phyloP scores from a whole-genome alignment of 164 flowering plant species.

The Piper longum region DNA sequence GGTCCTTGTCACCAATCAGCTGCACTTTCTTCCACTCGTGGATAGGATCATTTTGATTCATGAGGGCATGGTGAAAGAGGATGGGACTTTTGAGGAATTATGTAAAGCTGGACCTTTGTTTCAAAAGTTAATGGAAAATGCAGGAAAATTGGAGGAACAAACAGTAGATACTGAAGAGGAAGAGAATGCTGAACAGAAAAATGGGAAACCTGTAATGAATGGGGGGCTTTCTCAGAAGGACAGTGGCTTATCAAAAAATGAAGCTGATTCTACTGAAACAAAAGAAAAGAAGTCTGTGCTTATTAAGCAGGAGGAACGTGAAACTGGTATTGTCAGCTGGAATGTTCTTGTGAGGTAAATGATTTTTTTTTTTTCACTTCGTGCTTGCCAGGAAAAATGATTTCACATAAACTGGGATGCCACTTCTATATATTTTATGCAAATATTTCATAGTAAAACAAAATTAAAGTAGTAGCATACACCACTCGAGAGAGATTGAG shows the following conservation, averaged over 20 bases:
- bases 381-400: not conserved
- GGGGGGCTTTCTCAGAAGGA: conserved; percentile 15
- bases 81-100: conserved; percentile 92
- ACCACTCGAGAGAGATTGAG: too few relatives aligned
- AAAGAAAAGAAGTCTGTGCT: conserved; percentile 76
- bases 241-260: conserved; percentile 23
- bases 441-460: too few relatives aligned
- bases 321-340: conserved; percentile 91
- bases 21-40: conserved; percentile 93
- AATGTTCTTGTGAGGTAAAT: conserved; percentile 64
- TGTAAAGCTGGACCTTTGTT: conserved; percentile 56
- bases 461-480: too few relatives aligned
- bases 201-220: conserved; percentile 34
- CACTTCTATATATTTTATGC: not conserved
- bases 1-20: conserved; percentile 93
- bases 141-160: conserved; percentile 94
- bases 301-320: conserved; percentile 91
- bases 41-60: conserved; percentile 81
- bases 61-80: conserved; percentile 90
- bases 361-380: not conserved
- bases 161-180: conserved; percentile 44
- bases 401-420: not conserved
- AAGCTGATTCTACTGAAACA: conserved; percentile 19
- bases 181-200: conserved; percentile 23
- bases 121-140: conserved; percentile 92